Base-by-base conservation (phyloP, 352 stramenopile genomes). In the Phytophthora hibernalis region DNA sequence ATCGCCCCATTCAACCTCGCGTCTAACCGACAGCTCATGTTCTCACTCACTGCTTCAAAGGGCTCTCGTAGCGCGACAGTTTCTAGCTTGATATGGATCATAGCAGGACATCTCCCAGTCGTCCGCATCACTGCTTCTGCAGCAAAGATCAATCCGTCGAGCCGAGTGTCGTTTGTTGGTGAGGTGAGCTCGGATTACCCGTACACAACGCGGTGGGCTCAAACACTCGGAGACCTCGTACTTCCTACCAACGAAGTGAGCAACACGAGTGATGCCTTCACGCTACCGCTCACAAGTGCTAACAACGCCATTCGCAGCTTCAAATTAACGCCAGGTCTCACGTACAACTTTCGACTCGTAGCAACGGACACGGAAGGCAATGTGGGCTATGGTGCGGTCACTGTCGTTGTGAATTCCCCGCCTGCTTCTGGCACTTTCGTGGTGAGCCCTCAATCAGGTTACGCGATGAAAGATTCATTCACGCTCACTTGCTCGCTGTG, bases 291-390 rank as follows among this genome's bases (percentile, higher is more conserved):
- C 1, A 85, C 80, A 0, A 88, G 54, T 26, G 22, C 70, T 5
- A 85, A 59, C 51, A 92, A 91, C 40, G 68, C 72, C 0, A 86
- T 94, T 31, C 44, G 64, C 2, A 75, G 76, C 33, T 89, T 90
- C 54, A 69, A 51, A 13, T 69, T 94, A 18, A 91, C 83, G 1
- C 42, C 82, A 2, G 85, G 83, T n/a, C 63, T 89, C 13, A 86
- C 72, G 21, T 94, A 94, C 59, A 64, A 74, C 3, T 83, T 94
- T n/a, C 80, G 83, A 1, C 70, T 91, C 1, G 53, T 85, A 0
- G 85, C 83, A 0, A 82, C 56, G 0, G 82, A 92, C 18, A 71
- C 82, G 28, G 85, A 77, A 40, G 77, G 76, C 9, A 88, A 84
- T 40, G 45, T 57, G 1, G 85, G 83, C 22, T 94, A 88, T 62